Evolutionary conservation across 768 basidiomycete species (phyloP).

Genomic region (Candolleomyces aberdarensis): DNA sequence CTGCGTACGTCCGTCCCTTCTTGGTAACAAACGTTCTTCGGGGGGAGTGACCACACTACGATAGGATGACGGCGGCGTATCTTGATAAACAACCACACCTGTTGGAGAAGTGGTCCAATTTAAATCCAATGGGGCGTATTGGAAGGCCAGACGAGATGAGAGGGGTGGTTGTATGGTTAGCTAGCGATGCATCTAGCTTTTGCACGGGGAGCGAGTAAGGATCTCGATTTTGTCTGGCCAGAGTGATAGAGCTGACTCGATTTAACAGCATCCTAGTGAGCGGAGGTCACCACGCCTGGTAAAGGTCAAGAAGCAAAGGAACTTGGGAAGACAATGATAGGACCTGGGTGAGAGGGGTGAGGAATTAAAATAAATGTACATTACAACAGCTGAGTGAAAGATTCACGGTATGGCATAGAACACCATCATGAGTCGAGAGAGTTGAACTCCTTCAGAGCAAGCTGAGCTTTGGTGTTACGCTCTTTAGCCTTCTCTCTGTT

Average conservation of each 20-base stretch:
- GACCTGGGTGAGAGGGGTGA: no score
- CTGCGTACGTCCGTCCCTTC: conserved; percentile 39
- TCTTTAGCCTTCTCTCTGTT: conserved; percentile 64
- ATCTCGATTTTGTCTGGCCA: not conserved
- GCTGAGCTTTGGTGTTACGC: conserved; percentile 51
- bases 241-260: not conserved
- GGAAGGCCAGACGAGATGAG: conserved; percentile 72
- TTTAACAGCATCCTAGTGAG: conserved; percentile 51
- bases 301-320: conserved; percentile 13
- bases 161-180: conserved; percentile 69
- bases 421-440: conserved; percentile 5
- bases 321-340: not conserved
- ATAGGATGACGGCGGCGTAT: conserved; percentile 73
- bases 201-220: conserved; percentile 83
- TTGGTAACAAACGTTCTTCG: not conserved
- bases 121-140: conserved; percentile 70
- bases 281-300: conserved; percentile 67
- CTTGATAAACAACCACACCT: conserved; percentile 64
- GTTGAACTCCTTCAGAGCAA: conserved; percentile 61
- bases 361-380: no score
- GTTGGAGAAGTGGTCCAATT: conserved; percentile 59
- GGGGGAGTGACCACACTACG: not conserved
- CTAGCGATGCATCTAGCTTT: conserved; percentile 72
- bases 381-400: not conserved
- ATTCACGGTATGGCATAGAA: not conserved